A percentile compares a stretch with the other conserved stretches of the same genome.
These are phyloP conservation scores for Apostasia shenzhenica DNA, from an alignment of 106 monocot genomes.

Conservation along the genomic window DNA sequence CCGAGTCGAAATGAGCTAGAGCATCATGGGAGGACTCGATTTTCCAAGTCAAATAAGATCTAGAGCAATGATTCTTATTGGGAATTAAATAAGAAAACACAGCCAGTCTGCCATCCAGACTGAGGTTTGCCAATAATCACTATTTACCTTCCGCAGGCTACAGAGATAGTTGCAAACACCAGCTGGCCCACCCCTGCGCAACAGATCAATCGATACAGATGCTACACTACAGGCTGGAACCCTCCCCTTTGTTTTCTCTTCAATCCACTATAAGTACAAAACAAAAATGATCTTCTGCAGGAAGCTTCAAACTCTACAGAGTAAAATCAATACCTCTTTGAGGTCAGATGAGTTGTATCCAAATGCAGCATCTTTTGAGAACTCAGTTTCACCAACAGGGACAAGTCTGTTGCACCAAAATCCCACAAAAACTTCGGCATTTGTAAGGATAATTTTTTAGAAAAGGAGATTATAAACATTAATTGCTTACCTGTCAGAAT, in stretches of 20 bases:
- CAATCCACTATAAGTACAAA: slow-evolving; percentile 63
- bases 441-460: neutral
- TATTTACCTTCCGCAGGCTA: slow-evolving; percentile 64
- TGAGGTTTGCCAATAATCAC: too few species aligned
- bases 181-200: slow-evolving; percentile 77
- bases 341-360: slow-evolving; percentile 96
- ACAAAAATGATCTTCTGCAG: slow-evolving; percentile 3
- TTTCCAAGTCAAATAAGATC: too few species aligned
- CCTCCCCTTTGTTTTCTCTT: slow-evolving; percentile 94
- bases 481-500: slow-evolving; percentile 59
- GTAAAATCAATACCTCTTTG: slow-evolving; percentile 50
- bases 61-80: too few species aligned
- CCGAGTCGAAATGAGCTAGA: too few species aligned
- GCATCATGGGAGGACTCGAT: too few species aligned
- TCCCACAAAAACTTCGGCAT: neutral
- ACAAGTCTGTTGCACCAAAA: slow-evolving; percentile 52
- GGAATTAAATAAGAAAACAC: too few species aligned
- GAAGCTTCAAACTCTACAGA: neutral
- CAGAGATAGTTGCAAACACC: slow-evolving; percentile 78
- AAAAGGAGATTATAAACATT: neutral
- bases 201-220: slow-evolving; percentile 73
- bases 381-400: slow-evolving; percentile 94
- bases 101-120: too few species aligned
- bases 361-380: slow-evolving; percentile 88
- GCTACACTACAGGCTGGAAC: slow-evolving; percentile 50